A percentile compares a stretch with the other conserved stretches of the same genome.
Evolutionary conservation across 2,329 filamentous ascomycete genomes (phyloP).

Genomic region (Diplodia seriata): DNA sequence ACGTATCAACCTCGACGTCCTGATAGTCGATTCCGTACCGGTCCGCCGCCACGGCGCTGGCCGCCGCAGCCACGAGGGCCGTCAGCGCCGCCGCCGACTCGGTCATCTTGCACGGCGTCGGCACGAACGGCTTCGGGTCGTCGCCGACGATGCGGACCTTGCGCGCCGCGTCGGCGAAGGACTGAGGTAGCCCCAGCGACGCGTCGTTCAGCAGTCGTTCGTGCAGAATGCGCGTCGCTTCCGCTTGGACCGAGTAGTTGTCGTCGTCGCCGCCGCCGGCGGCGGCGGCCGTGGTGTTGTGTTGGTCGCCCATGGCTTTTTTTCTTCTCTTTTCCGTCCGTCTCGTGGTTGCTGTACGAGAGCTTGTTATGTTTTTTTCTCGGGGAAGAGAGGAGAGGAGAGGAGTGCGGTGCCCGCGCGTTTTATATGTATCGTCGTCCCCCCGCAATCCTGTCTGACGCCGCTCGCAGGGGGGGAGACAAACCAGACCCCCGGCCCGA

Average conservation of each 20-base stretch:
- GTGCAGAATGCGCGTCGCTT: slow-evolving; percentile 24
- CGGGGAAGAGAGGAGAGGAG: background rate
- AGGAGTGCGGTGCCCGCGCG: no score
- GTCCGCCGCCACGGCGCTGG: slow-evolving; percentile 29
- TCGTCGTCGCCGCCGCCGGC: background rate
- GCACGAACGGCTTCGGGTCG: slow-evolving; percentile 28
- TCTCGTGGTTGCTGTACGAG: no score
- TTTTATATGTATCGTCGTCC: background rate
- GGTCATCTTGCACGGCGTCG: slow-evolving; percentile 32
- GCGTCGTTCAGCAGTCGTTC: slow-evolving; percentile 10
- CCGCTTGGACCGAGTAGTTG: slow-evolving; percentile 27
- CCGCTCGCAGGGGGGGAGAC: no score
- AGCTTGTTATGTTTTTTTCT: no score
- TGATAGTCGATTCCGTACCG: slow-evolving; percentile 51
- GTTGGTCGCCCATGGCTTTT: no score
- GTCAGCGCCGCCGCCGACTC: slow-evolving; percentile 26
- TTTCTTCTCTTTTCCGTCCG: background rate
- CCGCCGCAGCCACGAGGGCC: slow-evolving; percentile 26
- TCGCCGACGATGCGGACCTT: slow-evolving; percentile 27
- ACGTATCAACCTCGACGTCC: slow-evolving; percentile 57
- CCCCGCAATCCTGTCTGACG: background rate
- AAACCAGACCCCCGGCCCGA: no score
- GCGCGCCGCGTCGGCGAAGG: slow-evolving; percentile 11
- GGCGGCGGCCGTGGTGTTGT: background rate
- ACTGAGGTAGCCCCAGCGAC: background rate